Base-by-base conservation (phyloP, 768 basidiomycete genomes). In the Boletus rubescentipes region DNA sequence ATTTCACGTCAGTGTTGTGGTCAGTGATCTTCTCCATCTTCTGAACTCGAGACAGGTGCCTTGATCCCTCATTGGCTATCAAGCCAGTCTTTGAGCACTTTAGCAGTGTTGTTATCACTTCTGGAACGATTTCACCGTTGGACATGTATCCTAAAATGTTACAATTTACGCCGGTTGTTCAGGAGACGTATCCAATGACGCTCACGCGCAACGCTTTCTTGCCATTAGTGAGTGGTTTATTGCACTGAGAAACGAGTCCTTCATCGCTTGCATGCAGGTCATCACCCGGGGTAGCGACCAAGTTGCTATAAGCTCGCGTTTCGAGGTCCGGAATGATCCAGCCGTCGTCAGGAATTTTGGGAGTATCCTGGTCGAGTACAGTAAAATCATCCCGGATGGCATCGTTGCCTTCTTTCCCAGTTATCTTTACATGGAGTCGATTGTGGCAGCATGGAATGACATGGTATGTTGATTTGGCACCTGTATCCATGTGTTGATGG, bases 61-160 rank as follows among this genome's bases (percentile, higher is more conserved):
- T 99, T 57, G 97, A 99, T 69, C 97, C 97, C 2, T 93, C 96
- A 0, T 81, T 99, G 32, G 97, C 97, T 9, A 99, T 99, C 63
- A 91, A 93, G 62, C 97, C 97, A 0, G 91, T 99, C 16, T 98
- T 99, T 67, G 97, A 99, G 66, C 89, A 94, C 30, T 99, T 98
- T 69, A 95, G 92, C 68, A 93, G 90, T 57, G 97, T 99, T 20
- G 93, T 99, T 59, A 99, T 99, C 69, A 99, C 97, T 0, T 98
- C 94, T 5, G 97, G 97, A 62, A 99, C 97, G 11, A 93, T 99
- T 62, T 98, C 95, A 1, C 97, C 97, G 3, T 73, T 99, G 53
- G 97, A 99, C 73, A 99, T 99, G 97, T 99, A 99, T 71, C 97
- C 97, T 12, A 99, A 98, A 74, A 99, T 99, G 91, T 79, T 99